phyloP scores from a whole-genome alignment of 345 rosid genomes.

The Brassica nigra region DNA sequence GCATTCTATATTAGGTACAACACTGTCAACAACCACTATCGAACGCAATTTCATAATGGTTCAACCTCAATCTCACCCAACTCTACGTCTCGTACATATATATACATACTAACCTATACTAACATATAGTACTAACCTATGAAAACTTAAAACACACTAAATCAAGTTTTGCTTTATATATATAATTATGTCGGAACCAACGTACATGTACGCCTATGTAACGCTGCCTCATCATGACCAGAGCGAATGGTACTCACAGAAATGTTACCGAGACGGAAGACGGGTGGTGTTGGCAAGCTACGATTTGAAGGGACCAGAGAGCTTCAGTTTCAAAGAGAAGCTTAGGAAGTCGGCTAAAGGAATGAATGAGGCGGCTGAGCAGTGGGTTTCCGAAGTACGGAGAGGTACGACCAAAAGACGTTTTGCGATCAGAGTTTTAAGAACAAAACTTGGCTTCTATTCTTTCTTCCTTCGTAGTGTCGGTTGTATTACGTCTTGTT shows the following conservation, averaged over 20 bases:
- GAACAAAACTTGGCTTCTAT: constrained; percentile 29
- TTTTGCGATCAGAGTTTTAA: constrained; percentile 39
- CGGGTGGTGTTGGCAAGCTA: constrained; percentile 37
- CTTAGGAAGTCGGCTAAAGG: constrained; percentile 33
- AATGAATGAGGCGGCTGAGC: constrained; percentile 24
- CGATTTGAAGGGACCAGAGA: constrained; percentile 33
- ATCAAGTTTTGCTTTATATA: background rate
- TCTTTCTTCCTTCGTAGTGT: constrained; percentile 28
- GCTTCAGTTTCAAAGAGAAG: constrained; percentile 32
- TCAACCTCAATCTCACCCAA: constrained; percentile 39
- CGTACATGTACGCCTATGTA: constrained; percentile 19
- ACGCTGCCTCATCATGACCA: constrained; percentile 22
- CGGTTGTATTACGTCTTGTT: constrained; percentile 20
- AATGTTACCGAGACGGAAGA: constrained; percentile 35
- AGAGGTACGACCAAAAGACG: constrained; percentile 35
- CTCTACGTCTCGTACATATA: constrained; percentile 10
- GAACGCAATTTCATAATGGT: constrained; percentile 33
- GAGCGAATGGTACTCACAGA: constrained; percentile 1
- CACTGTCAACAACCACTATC: constrained; percentile 32
- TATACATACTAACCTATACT: constrained; percentile 4
- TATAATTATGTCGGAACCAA: constrained; percentile 33
- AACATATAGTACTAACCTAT: background rate
- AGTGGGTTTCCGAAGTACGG: constrained; percentile 26
- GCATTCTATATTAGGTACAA: constrained; percentile 38
- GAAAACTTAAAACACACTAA: background rate